These are phyloP conservation scores for Plasmodium ovale DNA, from an alignment of 169 alveolate species.

Conservation along the genomic window DNA sequence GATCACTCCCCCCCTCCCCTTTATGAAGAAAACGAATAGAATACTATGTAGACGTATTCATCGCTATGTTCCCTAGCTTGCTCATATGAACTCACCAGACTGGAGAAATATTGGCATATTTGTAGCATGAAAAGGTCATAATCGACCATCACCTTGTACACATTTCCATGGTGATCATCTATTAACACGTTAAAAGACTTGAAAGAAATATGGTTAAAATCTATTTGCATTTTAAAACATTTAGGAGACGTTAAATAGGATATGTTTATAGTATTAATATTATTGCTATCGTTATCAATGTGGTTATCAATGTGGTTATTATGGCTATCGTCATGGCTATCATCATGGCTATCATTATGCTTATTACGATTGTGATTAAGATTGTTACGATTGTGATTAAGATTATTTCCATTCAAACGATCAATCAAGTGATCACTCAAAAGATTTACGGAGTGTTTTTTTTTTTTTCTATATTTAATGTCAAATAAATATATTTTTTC, in stretches of 20 bases:
- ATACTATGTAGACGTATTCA: no score
- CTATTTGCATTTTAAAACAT: slow-evolving; percentile 21
- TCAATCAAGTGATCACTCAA: background rate
- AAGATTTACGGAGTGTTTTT: background rate
- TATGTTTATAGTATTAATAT: slow-evolving; percentile 38
- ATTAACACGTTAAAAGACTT: slow-evolving; percentile 18
- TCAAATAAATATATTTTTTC: slow-evolving; percentile 54
- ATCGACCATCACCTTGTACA: slow-evolving; percentile 23
- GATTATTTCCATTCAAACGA: no score
- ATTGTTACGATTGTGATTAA: no score
- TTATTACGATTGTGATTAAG: no score
- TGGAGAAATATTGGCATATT: slow-evolving; percentile 71
- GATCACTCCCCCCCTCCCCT: no score
- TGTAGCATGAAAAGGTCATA: slow-evolving; percentile 56
- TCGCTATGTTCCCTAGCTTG: no score
- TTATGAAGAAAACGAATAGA: no score
- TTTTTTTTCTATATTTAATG: slow-evolving; percentile 25
- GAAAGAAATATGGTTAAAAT: slow-evolving; percentile 27
- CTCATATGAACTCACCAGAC: slow-evolving; percentile 37
- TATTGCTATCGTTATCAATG: no score
- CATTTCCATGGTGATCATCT: slow-evolving; percentile 59
- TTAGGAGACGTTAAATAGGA: slow-evolving; percentile 46
- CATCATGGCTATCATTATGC: no score
- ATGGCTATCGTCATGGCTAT: no score
- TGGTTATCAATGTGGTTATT: no score